These are phyloP conservation scores for Trichosporon sp. DNA, from an alignment of 1,284 basidiomycete genomes.

Conservation along the genomic window DNA sequence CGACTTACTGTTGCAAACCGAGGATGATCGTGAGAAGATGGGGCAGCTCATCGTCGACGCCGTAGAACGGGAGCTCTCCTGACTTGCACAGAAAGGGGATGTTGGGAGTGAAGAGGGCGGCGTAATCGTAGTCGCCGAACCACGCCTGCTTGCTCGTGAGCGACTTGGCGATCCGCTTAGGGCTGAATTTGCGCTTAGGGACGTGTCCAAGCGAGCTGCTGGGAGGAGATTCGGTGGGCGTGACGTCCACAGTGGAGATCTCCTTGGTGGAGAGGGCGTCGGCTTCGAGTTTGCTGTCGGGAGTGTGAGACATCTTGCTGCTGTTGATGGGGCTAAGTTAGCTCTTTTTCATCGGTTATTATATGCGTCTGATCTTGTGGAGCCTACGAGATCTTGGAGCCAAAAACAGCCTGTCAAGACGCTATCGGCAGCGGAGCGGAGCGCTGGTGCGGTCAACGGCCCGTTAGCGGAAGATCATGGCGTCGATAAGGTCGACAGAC, in stretches of 20 bases:
- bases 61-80: conserved; percentile 33
- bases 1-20: conserved; percentile 33
- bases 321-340: neutral
- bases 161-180: conserved; percentile 15
- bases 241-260: neutral
- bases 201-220: conserved; percentile 12
- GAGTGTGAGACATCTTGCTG: neutral
- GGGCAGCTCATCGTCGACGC: conserved; percentile 28
- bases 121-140: conserved; percentile 35
- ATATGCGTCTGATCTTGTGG: neutral
- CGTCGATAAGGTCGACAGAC: neutral
- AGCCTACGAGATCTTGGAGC: too few relatives aligned
- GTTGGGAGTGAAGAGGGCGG: conserved; percentile 31
- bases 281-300: neutral
- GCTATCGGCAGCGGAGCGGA: neutral
- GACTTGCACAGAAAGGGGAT: conserved; percentile 26
- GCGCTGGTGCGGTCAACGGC: neutral
- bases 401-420: neutral
- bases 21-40: conserved; percentile 33
- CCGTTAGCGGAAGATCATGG: neutral
- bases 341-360: neutral
- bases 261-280: neutral
- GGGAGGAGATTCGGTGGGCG: neutral
- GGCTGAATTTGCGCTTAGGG: conserved; percentile 11
- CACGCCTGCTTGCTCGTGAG: conserved; percentile 27